Conservation (phyloP, 257 asterid genomes). For the Forsythia viridissima region DNA sequence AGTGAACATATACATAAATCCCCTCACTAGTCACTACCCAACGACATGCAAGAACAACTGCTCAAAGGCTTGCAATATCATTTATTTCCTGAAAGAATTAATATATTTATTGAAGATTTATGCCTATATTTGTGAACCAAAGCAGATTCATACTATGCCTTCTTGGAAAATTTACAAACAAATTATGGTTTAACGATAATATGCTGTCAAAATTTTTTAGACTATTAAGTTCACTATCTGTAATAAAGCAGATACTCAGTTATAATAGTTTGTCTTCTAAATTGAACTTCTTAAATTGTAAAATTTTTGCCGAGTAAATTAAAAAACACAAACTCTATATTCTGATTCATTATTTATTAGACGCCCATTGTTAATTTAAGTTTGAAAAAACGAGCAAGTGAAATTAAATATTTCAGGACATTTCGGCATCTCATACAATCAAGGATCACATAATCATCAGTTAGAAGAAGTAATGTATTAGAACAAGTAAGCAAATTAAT, state of each 20-base stretch:
- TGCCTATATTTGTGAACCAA: not conserved
- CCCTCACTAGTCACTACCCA: conserved; percentile 12
- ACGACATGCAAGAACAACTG: not conserved
- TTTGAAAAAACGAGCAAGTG: not conserved
- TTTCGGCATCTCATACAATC: not conserved
- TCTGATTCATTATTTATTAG: not conserved
- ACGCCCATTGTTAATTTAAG: not conserved
- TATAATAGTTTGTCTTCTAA: not conserved
- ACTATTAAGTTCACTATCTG: not conserved
- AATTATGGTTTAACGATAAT: conserved; percentile 1
- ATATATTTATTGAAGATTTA: not conserved
- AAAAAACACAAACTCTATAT: conserved; percentile 2
- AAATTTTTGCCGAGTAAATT: not conserved
- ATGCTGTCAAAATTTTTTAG: not conserved
- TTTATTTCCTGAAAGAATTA: conserved; percentile 6
- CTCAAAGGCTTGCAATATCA: not conserved
- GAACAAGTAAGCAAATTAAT: not conserved
- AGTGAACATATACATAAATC: conserved; percentile 6
- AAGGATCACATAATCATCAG: not conserved
- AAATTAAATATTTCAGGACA: not conserved
- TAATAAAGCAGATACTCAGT: not conserved
- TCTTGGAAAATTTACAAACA: not conserved
- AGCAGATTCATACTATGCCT: not conserved
- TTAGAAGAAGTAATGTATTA: not conserved
- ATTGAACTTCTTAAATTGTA: not conserved